Evolutionary conservation across 306 rosid genomes (phyloP), one percentile per base, ranked within the genome.

Genomic region (Dryas octopetala): DNA sequence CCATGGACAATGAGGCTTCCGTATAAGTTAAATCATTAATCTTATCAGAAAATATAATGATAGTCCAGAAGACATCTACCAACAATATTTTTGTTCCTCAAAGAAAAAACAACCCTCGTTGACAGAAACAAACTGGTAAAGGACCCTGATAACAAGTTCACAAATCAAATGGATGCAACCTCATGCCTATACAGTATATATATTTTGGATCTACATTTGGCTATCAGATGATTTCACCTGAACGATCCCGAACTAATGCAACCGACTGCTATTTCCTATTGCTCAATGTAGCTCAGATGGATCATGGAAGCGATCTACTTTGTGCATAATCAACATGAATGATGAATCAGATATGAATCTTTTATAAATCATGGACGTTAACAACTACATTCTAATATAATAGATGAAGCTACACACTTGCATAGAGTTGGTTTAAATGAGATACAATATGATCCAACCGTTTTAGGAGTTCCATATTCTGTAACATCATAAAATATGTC

Each of bases 11-110:
- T 48, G 11, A n/a, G 51, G 15, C 51, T 60, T 66, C 84, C 61
- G 38, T 19, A 68, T 6, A 74, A 65, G 62, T 57, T 53, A 68
- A 63, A 40, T 9, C 12, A 70, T 63, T 63, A 55, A 70, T 47
- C 65, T 17, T 50, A 15, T 28, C 38, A 19, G 50, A 1, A 62
- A 63, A 50, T 12, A 51, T 71, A 32, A 19, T 14, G 61, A 47
- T 71, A 75, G 41, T 58, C 28, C 58, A 54, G 40, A 68, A 66
- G 53, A 57, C 23, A 66, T 69, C 40, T 61, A 61, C 45, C 62
- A 70, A 70, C 57, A 26, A 13, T 66, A 54, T 54, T 76, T 64
- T 53, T 45, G 57, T 61, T 70, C 13, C 62, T 32, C 75, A 65
- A 62, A 44, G 68, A 52, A 28, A 43, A 71, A 63, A 63, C 13